A percentile compares a stretch with the other conserved stretches of the same genome.
These are phyloP conservation scores for Leccinum disarticulatum DNA, from an alignment of 768 basidiomycete genomes.

Conservation along the genomic window DNA sequence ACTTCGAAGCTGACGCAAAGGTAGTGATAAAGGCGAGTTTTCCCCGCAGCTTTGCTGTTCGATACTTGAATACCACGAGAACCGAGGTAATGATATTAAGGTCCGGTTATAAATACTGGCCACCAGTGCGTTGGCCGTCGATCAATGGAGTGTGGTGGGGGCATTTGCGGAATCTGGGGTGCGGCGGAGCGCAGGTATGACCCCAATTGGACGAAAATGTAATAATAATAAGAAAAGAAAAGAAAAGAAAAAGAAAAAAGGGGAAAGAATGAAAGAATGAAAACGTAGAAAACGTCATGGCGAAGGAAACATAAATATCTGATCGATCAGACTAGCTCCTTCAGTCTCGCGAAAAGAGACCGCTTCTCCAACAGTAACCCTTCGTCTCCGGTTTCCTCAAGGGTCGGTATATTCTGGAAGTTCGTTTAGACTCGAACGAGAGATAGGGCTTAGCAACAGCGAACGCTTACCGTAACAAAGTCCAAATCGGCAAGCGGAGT, in stretches of 20 bases:
- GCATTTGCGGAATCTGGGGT: too few species aligned
- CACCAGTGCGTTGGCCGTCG: not conserved
- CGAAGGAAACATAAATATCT: not conserved
- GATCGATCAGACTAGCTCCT: constrained; percentile 11
- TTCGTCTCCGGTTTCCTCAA: constrained; percentile 64
- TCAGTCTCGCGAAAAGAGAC: constrained; percentile 1
- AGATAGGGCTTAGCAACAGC: not conserved
- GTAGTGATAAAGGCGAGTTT: too few species aligned
- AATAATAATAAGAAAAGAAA: too few species aligned
- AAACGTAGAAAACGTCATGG: not conserved
- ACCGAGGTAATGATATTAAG: not conserved
- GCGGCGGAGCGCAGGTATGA: too few species aligned
- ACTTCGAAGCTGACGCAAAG: not conserved
- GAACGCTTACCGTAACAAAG: constrained; percentile 56
- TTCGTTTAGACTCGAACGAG: not conserved
- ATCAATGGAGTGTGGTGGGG: not conserved
- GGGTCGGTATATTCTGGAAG: constrained; percentile 58
- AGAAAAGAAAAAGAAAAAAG: too few species aligned
- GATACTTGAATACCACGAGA: not conserved
- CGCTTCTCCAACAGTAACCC: constrained; percentile 13
- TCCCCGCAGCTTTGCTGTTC: not conserved
- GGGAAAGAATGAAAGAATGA: too few species aligned
- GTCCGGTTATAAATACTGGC: not conserved
- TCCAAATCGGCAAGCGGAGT: constrained; percentile 55
- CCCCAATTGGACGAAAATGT: too few species aligned